Conservation (phyloP, 352 stramenopile species). For the Globisporangium echinulatum region DNA sequence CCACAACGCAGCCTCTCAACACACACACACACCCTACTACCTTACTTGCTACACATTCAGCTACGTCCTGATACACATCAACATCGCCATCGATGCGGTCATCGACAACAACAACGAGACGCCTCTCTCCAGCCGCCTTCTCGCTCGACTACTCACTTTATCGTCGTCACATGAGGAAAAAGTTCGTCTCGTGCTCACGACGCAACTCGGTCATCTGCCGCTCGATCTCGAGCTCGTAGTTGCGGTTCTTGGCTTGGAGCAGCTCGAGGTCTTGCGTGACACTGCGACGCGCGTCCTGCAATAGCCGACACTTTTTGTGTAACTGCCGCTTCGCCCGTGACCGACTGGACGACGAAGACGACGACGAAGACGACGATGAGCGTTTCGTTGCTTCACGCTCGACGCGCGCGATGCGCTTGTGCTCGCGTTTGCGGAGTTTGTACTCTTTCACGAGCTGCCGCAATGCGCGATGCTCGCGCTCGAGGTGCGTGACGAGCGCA, state of each 20-base stretch:
- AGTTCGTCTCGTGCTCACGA: slow-evolving; percentile 59
- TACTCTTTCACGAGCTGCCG: slow-evolving; percentile 31
- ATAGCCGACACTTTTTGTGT: slow-evolving; percentile 38
- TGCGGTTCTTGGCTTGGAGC: slow-evolving; percentile 48
- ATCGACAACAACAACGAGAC: background rate
- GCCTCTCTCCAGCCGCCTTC: background rate
- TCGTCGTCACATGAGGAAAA: slow-evolving; percentile 32
- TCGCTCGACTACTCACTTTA: background rate
- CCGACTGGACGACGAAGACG: background rate
- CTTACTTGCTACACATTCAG: background rate
- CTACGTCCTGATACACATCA: background rate
- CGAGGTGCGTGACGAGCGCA: slow-evolving; percentile 19
- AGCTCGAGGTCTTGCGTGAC: slow-evolving; percentile 52
- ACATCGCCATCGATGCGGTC: background rate
- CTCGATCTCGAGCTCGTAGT: slow-evolving; percentile 49
- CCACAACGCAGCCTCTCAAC: too few species aligned
- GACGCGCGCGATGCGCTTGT: slow-evolving; percentile 25
- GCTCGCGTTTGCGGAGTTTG: slow-evolving; percentile 25
- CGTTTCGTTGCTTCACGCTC: slow-evolving; percentile 18
- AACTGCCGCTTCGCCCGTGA: slow-evolving; percentile 10
- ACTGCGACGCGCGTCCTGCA: slow-evolving; percentile 36
- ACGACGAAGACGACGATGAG: background rate
- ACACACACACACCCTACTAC: background rate
- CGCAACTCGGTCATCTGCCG: slow-evolving; percentile 42
- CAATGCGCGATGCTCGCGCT: slow-evolving; percentile 34